Evolutionary conservation across 2,329 filamentous ascomycete genomes (phyloP).

Genomic region (Colletotrichum sp.): DNA sequence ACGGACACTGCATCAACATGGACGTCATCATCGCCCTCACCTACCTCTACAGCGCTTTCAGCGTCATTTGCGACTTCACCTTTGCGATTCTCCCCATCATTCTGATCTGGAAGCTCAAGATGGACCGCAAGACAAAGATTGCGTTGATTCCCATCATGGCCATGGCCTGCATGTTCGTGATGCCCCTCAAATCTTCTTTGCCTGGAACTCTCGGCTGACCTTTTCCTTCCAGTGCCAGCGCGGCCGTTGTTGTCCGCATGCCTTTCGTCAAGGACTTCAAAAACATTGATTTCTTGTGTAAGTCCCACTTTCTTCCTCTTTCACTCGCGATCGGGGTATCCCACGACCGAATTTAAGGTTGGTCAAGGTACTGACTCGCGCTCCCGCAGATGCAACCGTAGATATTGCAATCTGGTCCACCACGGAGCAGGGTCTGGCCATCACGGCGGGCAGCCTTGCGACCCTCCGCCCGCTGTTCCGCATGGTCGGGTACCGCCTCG

Average conservation of each 20-base stretch:
- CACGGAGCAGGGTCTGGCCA: conserved; percentile 51
- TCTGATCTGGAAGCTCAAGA: conserved; percentile 60
- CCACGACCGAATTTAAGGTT: neutral
- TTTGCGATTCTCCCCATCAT: conserved; percentile 59
- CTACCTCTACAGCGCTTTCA: conserved; percentile 56
- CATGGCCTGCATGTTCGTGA: conserved; percentile 59
- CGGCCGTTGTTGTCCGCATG: conserved; percentile 47
- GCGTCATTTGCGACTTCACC: conserved; percentile 55
- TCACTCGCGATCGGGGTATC: neutral
- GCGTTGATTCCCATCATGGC: conserved; percentile 58
- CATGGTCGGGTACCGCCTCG: conserved; percentile 35
- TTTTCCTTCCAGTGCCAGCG: conserved; percentile 39
- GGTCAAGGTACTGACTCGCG: neutral
- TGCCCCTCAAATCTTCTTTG: conserved; percentile 24
- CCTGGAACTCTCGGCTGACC: neutral
- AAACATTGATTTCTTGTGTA: conserved; percentile 49
- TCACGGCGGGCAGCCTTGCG: conserved; percentile 51
- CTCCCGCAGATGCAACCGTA: conserved; percentile 37
- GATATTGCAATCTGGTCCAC: conserved; percentile 56
- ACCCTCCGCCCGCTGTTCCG: conserved; percentile 51
- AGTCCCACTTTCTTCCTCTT: conserved; percentile 14
- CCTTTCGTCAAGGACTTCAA: conserved; percentile 41
- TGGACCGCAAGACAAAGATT: conserved; percentile 56
- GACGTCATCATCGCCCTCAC: conserved; percentile 55
- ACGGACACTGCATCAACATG: conserved; percentile 30